These are phyloP conservation scores for Daldinia decipiens DNA, from an alignment of 495 filamentous ascomycete species.

Conservation along the genomic window DNA sequence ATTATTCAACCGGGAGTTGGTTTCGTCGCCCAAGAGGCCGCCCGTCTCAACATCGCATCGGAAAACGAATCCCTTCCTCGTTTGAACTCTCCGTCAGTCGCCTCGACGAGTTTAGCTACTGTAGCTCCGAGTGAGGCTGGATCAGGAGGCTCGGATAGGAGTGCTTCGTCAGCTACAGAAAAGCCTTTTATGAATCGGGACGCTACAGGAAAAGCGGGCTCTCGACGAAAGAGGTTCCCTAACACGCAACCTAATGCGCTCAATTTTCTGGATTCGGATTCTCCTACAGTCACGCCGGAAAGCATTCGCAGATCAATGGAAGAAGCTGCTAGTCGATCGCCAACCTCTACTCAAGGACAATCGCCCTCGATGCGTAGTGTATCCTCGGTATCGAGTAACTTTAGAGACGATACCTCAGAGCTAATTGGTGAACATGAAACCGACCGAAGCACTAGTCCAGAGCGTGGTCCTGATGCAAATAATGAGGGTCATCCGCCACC, in stretches of 20 bases:
- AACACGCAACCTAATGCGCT: conserved; percentile 43
- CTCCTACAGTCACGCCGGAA: conserved; percentile 47
- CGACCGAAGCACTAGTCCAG: conserved; percentile 58
- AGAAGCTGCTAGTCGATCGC: conserved; percentile 45
- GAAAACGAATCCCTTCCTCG: conserved; percentile 16
- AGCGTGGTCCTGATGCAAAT: conserved; percentile 49
- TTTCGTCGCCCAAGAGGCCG: conserved; percentile 8
- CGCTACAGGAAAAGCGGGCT: conserved; percentile 45
- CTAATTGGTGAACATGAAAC: conserved; percentile 52
- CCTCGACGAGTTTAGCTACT: conserved; percentile 31
- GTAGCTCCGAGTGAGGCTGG: conserved; percentile 31
- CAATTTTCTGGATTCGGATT: conserved; percentile 50
- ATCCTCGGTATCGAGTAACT: conserved; percentile 52
- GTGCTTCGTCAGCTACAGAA: conserved; percentile 52
- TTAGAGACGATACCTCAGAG: conserved; percentile 50
- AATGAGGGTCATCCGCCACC: conserved; percentile 12
- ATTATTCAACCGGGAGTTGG: conserved; percentile 14
- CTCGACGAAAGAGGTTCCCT: conserved; percentile 43
- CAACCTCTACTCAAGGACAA: conserved; percentile 37
- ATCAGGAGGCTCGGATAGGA: conserved; percentile 50
- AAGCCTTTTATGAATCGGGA: conserved; percentile 45
- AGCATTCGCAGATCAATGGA: conserved; percentile 46
- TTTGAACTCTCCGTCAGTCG: conserved; percentile 22
- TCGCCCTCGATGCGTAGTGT: conserved; percentile 44
- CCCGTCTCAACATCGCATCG: conserved; percentile 15